Evolutionary conservation across 2,329 filamentous ascomycete species (phyloP), one percentile per base, ranked within the genome.

Genomic region (Fusarium sp.): DNA sequence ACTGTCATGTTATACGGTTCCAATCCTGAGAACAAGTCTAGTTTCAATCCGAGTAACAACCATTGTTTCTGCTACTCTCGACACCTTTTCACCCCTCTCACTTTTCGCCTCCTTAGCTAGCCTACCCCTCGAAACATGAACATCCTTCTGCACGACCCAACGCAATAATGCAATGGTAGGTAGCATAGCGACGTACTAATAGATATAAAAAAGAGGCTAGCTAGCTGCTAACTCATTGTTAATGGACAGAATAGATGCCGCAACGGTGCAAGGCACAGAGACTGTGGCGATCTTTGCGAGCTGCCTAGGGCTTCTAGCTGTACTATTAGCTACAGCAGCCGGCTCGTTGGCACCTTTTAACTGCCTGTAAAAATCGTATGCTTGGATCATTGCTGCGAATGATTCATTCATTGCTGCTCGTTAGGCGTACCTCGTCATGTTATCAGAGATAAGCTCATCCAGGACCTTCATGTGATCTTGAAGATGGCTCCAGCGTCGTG

Each of bases 371-470:
- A 39, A 36, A 31, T 63, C 60, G 39, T 38, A 38, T 10, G 51
- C 39, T 28, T 63, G 49, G 4, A 35, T 45, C 5, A 51, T 57
- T 15, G 31, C 38, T 6, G 51, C 26, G 9, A 56, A 57, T 24
- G 51, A 33, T 55, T 63, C 51, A 5, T 57, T 41, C 60, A 63
- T 57, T 31, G 33, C 39, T 9, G 60, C 60, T 26, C 51, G 60
- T 11, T 57, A 33, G 17, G 33, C 41, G 5, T 47, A 57, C 60
- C 57, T 63, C 20, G 49, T 35, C 60, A 63, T 57, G 7, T 63
- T 56, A 1, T 33, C 60, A 18, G 51, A 45, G 8, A 57, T 36
- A 2, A 47, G 33, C 22, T 47, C 51, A 0, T 63, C 60, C 1
- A 47, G n/a, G 1, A 35, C 22, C 17, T 38, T 63, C 15, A 57